These are phyloP conservation scores for Mortierella sp. DNA, from an alignment of 371 early-diverging fungal genomes.

Conservation along the genomic window DNA sequence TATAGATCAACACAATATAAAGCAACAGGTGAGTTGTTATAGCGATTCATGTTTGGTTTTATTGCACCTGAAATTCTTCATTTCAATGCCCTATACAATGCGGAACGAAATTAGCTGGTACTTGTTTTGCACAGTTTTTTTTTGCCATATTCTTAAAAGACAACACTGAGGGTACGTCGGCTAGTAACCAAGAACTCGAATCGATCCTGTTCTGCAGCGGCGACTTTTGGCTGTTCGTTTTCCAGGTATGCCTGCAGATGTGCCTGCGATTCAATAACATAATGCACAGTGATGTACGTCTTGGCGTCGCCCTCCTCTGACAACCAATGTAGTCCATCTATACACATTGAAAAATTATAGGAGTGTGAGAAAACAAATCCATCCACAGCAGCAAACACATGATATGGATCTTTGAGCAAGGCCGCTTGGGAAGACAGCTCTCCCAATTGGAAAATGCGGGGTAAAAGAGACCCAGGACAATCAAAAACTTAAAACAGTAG, in stretches of 20 bases:
- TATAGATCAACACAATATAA: neutral
- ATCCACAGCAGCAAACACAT: neutral
- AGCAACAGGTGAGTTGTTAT: no score
- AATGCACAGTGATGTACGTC: slow-evolving; percentile 65
- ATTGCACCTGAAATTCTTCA: no score
- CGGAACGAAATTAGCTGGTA: no score
- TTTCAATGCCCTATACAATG: neutral
- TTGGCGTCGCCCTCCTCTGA: slow-evolving; percentile 64
- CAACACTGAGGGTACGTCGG: slow-evolving; percentile 56
- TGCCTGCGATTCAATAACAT: slow-evolving; percentile 60
- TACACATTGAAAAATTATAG: neutral
- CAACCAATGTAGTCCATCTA: slow-evolving; percentile 65
- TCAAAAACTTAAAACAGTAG: neutral
- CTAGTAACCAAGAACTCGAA: slow-evolving; percentile 56
- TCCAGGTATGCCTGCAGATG: slow-evolving; percentile 60
- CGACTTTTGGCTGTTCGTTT: slow-evolving; percentile 52
- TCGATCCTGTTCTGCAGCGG: slow-evolving; percentile 49
- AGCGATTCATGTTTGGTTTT: no score
- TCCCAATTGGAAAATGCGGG: slow-evolving; percentile 18
- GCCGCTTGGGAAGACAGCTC: neutral
- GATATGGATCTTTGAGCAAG: no score
- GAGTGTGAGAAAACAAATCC: neutral
- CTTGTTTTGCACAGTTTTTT: no score
- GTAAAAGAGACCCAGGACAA: slow-evolving; percentile 16
- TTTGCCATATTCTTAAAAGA: slow-evolving; percentile 16